A percentile compares a stretch with the other conserved stretches of the same genome.
Evolutionary conservation across 768 basidiomycete species (phyloP).

Genomic region (Mycena indigotica): DNA sequence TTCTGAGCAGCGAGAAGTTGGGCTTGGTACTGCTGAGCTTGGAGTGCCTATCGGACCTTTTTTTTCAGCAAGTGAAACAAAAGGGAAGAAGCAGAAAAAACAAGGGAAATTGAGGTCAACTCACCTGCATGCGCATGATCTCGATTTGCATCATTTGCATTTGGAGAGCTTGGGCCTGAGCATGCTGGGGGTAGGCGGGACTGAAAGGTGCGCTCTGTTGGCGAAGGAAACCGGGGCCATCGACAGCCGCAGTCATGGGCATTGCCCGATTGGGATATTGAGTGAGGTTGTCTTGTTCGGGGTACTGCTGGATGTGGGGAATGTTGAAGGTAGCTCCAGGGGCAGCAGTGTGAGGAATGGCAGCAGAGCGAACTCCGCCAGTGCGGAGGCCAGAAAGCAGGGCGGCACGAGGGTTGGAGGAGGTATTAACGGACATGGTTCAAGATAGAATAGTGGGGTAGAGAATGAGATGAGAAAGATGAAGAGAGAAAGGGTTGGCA

Average conservation of each 20-base stretch:
- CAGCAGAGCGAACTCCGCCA: slow-evolving; percentile 78
- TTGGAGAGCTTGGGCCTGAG: slow-evolving; percentile 69
- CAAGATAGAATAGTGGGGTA: slow-evolving; percentile 15
- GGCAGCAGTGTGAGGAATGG: slow-evolving; percentile 69
- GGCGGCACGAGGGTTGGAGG: slow-evolving; percentile 72
- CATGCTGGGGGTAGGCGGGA: slow-evolving; percentile 49
- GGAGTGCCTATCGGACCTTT: slow-evolving; percentile 52
- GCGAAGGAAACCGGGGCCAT: slow-evolving; percentile 66
- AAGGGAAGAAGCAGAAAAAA: neutral
- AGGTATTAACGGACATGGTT: slow-evolving; percentile 24
- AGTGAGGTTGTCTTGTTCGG: slow-evolving; percentile 48
- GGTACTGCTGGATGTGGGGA: slow-evolving; percentile 53
- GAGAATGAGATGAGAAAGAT: neutral
- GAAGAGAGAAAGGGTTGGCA: slow-evolving; percentile 4
- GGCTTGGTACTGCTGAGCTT: slow-evolving; percentile 40
- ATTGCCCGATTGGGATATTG: slow-evolving; percentile 49
- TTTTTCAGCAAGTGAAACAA: neutral
- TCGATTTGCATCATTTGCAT: slow-evolving; percentile 87
- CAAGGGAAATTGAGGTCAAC: slow-evolving; percentile 20
- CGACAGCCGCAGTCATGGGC: slow-evolving; percentile 74
- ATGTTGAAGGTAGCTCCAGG: slow-evolving; percentile 60
- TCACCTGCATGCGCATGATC: slow-evolving; percentile 77
- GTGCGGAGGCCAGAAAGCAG: slow-evolving; percentile 89
- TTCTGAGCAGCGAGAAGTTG: slow-evolving; percentile 28
- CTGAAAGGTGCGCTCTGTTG: slow-evolving; percentile 67